These are phyloP conservation scores for Musa troglodytarum DNA, from an alignment of 176 grass and related monocot genomes.

Conservation along the genomic window DNA sequence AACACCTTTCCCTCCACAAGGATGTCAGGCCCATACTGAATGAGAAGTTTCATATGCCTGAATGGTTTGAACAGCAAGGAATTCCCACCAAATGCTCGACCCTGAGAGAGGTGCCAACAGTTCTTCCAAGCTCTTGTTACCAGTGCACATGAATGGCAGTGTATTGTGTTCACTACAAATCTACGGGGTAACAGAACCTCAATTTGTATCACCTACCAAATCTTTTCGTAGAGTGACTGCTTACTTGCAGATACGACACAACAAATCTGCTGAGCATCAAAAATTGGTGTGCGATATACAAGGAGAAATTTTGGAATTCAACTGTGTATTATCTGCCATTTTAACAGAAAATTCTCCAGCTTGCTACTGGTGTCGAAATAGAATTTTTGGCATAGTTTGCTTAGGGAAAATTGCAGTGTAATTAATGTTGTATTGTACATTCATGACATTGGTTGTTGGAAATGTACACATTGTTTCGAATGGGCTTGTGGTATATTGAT, in stretches of 20 bases:
- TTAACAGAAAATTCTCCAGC: no score
- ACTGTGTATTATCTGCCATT: no score
- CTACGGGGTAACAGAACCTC: no score
- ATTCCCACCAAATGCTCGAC: constrained; percentile 50
- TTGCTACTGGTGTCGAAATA: no score
- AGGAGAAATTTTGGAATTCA: background rate
- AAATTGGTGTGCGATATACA: background rate
- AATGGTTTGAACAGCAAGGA: constrained; percentile 95
- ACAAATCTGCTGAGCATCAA: background rate
- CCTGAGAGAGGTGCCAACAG: constrained; percentile 14
- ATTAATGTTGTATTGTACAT: background rate
- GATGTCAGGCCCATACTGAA: constrained; percentile 79
- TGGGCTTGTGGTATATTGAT: background rate
- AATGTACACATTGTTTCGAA: background rate
- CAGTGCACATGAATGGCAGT: no score
- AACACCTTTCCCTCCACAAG: constrained; percentile 68
- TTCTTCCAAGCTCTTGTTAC: background rate
- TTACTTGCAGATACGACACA: background rate
- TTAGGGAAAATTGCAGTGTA: background rate
- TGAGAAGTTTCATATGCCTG: constrained; percentile 97
- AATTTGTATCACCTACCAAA: no score
- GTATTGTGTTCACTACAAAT: no score
- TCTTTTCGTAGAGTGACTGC: no score
- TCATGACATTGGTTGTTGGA: background rate
- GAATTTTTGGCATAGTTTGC: background rate